These are phyloP conservation scores for Mucor velutinosus DNA, from an alignment of 371 early-diverging fungal genomes.

Conservation along the genomic window DNA sequence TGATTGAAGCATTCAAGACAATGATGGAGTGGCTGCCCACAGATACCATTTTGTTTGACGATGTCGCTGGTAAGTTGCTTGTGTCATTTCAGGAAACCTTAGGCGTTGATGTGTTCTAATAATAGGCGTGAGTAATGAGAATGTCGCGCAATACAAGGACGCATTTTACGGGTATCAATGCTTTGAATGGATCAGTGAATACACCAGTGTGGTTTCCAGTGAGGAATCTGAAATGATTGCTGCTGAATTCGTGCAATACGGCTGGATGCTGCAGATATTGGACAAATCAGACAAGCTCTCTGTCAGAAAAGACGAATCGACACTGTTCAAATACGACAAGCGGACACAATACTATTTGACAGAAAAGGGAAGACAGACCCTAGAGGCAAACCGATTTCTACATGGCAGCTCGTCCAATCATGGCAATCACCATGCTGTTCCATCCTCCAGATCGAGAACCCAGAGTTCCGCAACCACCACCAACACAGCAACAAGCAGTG, in stretches of 20 bases:
- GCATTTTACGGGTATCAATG: conserved; percentile 46
- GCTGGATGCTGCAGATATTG: conserved; percentile 57
- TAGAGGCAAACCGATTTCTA: conserved; percentile 25
- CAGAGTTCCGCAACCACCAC: conserved; percentile 14
- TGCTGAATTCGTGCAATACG: conserved; percentile 55
- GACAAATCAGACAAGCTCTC: conserved; percentile 44
- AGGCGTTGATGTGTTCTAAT: not conserved
- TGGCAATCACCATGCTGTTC: not conserved
- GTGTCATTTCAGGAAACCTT: not conserved
- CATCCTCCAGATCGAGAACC: conserved; percentile 4
- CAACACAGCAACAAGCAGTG: conserved; percentile 8
- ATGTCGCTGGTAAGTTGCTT: conserved; percentile 39
- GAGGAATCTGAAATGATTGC: conserved; percentile 63
- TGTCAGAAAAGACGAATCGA: conserved; percentile 19
- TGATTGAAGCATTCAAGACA: conserved; percentile 55
- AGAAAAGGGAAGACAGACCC: conserved; percentile 47
- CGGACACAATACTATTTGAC: conserved; percentile 63
- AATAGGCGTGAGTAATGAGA: conserved; percentile 27
- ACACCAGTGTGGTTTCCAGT: conserved; percentile 59
- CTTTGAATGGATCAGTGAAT: conserved; percentile 65
- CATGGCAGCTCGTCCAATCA: not conserved
- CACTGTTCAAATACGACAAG: conserved; percentile 43
- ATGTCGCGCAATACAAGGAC: conserved; percentile 23
- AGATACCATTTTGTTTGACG: conserved; percentile 38
- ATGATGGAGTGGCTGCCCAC: conserved; percentile 57